These are phyloP conservation scores for Calcarisporium arbuscula DNA, from an alignment of 2,329 filamentous ascomycete species.

Conservation along the genomic window DNA sequence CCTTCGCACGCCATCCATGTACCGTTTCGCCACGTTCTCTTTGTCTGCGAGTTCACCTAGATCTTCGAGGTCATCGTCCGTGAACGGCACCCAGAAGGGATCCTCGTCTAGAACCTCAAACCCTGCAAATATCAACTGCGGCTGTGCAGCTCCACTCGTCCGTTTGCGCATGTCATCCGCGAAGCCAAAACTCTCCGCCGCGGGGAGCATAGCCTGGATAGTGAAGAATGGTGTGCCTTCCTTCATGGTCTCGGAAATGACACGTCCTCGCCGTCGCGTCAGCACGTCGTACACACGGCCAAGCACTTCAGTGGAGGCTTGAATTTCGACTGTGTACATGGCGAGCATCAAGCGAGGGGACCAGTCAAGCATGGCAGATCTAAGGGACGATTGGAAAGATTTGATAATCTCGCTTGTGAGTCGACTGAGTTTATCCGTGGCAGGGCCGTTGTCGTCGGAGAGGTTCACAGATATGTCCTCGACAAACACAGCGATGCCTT, in stretches of 20 bases:
- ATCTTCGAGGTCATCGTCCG: slow-evolving; percentile 94
- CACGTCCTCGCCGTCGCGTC: slow-evolving; percentile 83
- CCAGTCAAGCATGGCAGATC: slow-evolving; percentile 88
- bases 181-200: slow-evolving; percentile 94
- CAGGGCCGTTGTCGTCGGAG: slow-evolving; percentile 47
- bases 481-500: slow-evolving; percentile 85
- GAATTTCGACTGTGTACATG: slow-evolving; percentile 98
- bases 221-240: slow-evolving; percentile 96
- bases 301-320: slow-evolving; percentile 90
- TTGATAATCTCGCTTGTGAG: slow-evolving; percentile 92
- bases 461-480: slow-evolving; percentile 66
- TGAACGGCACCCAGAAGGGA: slow-evolving; percentile 95
- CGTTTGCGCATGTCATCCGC: slow-evolving; percentile 93
- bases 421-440: slow-evolving; percentile 64
- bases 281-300: slow-evolving; percentile 96
- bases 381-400: slow-evolving; percentile 76
- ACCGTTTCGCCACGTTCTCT: slow-evolving; percentile 93
- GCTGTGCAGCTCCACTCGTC: slow-evolving; percentile 82
- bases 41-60: slow-evolving; percentile 86
- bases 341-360: slow-evolving; percentile 89
- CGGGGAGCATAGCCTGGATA: slow-evolving; percentile 79
- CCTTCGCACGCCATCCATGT: slow-evolving; percentile 82
- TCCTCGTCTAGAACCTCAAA: slow-evolving; percentile 93
- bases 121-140: slow-evolving; percentile 87
- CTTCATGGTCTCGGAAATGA: slow-evolving; percentile 85